Evolutionary conservation across 2,329 filamentous ascomycete species (phyloP).

Genomic region (Penicillium sp.): DNA sequence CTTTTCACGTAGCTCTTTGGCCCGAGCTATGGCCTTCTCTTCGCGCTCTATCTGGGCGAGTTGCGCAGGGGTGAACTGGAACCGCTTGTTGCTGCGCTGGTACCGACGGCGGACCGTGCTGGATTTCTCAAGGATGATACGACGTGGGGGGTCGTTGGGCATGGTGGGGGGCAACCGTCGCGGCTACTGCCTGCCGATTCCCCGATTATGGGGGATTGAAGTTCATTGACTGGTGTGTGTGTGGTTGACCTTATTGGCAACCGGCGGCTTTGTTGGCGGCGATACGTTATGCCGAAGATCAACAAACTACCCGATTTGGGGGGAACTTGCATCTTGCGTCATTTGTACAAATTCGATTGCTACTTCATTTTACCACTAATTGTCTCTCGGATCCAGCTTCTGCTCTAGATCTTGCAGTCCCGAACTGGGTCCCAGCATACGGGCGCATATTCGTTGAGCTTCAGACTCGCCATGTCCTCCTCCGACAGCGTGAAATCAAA

Average conservation of each 20-base stretch:
- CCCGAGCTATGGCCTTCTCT: constrained; percentile 39
- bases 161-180: constrained; percentile 23
- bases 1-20: constrained; percentile 36
- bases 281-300: constrained; percentile 31
- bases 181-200: constrained; percentile 18
- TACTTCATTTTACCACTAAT: background rate
- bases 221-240: background rate
- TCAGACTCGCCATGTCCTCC: constrained; percentile 56
- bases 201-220: constrained; percentile 15
- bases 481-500: constrained; percentile 57
- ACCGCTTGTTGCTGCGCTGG: constrained; percentile 37
- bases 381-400: background rate
- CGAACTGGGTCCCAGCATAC: constrained; percentile 55
- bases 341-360: background rate
- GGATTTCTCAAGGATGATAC: constrained; percentile 38
- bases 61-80: constrained; percentile 34
- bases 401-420: constrained; percentile 24
- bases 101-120: constrained; percentile 37
- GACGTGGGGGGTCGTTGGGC: constrained; percentile 29
- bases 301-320: constrained; percentile 22
- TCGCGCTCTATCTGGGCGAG: constrained; percentile 40
- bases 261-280: constrained; percentile 20
- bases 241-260: background rate
- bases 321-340: background rate
- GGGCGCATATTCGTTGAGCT: constrained; percentile 53